A percentile compares a stretch with the other conserved stretches of the same genome.
phyloP scores from a whole-genome alignment of 257 asterid species.

The Nicotiana tomentosiformis region DNA sequence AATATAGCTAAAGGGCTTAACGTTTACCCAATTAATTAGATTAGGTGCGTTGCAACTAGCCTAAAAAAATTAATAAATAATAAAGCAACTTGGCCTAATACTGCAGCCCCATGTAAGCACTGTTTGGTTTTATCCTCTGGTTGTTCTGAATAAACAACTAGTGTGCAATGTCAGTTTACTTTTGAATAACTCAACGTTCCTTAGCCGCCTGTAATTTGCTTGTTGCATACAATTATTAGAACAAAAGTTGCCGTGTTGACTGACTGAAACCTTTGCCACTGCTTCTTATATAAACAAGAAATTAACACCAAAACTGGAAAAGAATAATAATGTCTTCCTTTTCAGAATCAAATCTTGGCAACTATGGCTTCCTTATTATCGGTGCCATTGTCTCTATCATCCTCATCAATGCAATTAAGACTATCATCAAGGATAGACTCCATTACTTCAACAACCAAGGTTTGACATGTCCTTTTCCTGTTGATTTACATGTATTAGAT shows the following conservation, averaged over 20 bases:
- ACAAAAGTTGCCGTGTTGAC: neutral
- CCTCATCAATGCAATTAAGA: neutral
- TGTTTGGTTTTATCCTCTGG: neutral
- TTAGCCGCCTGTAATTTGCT: neutral
- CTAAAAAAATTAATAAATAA: neutral
- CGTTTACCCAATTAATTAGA: neutral
- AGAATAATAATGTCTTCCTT: neutral
- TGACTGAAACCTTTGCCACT: neutral
- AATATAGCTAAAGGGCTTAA: neutral
- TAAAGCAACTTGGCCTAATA: neutral
- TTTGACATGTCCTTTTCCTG: neutral
- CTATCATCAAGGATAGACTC: neutral
- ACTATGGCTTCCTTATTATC: neutral
- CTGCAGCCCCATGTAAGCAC: neutral
- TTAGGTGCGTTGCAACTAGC: neutral
- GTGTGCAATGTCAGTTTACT: neutral
- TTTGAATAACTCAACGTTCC: neutral
- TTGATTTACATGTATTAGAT: neutral
- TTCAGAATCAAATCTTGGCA: neutral
- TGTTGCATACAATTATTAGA: neutral
- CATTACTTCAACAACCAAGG: neutral
- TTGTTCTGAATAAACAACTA: neutral
- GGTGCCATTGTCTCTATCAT: neutral
- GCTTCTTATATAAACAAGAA: neutral
- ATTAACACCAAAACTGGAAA: neutral